Percentiles rank a stretch among this genome's conserved stretches.
Evolutionary conservation across 306 rosid species (phyloP).

Genomic region (Dalbergia oliveri): DNA sequence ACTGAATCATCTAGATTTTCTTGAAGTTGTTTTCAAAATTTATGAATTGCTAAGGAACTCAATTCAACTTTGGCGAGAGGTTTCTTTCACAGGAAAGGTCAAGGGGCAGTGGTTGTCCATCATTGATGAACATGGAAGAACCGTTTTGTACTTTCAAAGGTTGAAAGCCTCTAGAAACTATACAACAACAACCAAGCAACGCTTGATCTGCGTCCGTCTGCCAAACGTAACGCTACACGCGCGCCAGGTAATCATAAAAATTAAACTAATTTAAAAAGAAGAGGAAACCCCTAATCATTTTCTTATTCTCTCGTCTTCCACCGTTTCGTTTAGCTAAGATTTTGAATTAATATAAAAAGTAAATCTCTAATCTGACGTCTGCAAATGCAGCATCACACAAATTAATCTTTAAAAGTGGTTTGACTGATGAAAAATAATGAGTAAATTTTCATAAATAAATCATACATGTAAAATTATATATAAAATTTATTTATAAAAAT

Average conservation of each 20-base stretch:
- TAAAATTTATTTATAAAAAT: no score
- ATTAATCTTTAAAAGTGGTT: no score
- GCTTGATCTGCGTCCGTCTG: slow-evolving; percentile 13
- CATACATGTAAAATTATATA: no score
- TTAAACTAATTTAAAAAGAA: background rate
- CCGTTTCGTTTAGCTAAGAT: no score
- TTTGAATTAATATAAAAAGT: no score
- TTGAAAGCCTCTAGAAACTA: slow-evolving; percentile 26
- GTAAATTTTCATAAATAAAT: no score
- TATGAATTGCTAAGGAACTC: background rate
- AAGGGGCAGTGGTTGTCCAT: background rate
- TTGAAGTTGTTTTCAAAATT: background rate
- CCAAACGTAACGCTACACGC: slow-evolving; percentile 7
- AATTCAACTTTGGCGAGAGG: slow-evolving; percentile 19
- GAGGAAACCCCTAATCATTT: no score
- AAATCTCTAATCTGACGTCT: no score
- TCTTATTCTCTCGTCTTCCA: no score
- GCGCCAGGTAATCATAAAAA: background rate
- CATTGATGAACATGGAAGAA: slow-evolving; percentile 9
- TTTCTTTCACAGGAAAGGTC: slow-evolving; percentile 18
- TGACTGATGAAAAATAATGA: no score
- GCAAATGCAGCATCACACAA: no score
- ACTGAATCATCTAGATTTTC: background rate
- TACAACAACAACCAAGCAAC: background rate
- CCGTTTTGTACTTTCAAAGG: background rate